phyloP scores from a whole-genome alignment of 106 monocot genomes.

The Platanthera guangdongensis region DNA sequence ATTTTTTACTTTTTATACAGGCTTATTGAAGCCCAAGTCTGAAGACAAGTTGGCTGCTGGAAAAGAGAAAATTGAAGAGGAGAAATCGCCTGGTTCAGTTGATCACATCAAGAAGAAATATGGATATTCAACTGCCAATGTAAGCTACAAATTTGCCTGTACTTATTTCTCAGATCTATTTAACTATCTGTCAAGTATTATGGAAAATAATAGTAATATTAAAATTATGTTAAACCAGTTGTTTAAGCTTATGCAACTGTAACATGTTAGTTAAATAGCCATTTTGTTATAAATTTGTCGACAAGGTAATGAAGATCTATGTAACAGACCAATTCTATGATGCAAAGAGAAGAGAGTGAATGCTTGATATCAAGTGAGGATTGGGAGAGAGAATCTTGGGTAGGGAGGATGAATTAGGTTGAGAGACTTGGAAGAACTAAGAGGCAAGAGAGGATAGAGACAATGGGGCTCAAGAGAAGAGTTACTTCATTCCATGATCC shows the following conservation, averaged over 20 bases:
- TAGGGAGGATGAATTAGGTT: too few species aligned
- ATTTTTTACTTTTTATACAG: conserved; percentile 25
- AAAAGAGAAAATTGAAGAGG: conserved; percentile 29
- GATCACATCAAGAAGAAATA: conserved; percentile 69
- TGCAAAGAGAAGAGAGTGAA: too few species aligned
- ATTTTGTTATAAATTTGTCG: not conserved
- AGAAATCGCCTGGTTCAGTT: conserved; percentile 23
- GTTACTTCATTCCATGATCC: too few species aligned
- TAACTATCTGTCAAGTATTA: not conserved
- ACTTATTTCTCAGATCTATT: not conserved
- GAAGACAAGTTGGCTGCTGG: conserved; percentile 34
- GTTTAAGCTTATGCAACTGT: not conserved
- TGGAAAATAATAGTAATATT: not conserved
- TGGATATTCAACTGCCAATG: conserved; percentile 45
- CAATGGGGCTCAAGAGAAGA: too few species aligned
- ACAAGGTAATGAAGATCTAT: not conserved
- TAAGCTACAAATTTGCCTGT: conserved; percentile 23
- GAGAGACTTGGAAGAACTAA: too few species aligned
- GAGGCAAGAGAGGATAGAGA: too few species aligned
- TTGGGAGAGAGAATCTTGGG: too few species aligned
- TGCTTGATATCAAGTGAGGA: too few species aligned
- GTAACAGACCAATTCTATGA: too few species aligned
- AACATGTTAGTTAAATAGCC: not conserved
- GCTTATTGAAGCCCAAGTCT: conserved; percentile 44
- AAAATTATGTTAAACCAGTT: not conserved